Evolutionary conservation across 148 eudicot species (phyloP).

Genomic region (Silene latifolia): DNA sequence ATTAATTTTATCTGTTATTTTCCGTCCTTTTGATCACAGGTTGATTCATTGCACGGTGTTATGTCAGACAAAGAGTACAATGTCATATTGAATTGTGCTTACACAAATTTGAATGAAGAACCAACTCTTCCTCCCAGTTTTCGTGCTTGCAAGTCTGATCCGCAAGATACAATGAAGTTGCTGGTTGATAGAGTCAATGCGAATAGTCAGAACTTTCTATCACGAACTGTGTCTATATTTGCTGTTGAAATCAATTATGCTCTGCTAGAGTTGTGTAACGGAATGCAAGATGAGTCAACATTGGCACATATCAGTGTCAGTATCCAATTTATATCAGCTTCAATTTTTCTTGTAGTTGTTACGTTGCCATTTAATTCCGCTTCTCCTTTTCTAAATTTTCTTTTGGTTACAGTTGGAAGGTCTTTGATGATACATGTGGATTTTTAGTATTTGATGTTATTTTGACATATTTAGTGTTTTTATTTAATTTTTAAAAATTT

Average conservation of each 20-base stretch:
- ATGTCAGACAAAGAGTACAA: constrained; percentile 89
- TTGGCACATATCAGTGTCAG: constrained; percentile 84
- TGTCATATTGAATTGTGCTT: constrained; percentile 73
- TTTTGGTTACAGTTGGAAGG: constrained; percentile 63
- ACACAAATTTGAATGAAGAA: constrained; percentile 65
- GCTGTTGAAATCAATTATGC: constrained; percentile 78
- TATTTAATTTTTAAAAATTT: too few species aligned
- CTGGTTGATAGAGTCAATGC: constrained; percentile 82
- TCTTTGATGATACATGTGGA: too few species aligned
- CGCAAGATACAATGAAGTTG: constrained; percentile 65
- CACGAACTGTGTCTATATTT: constrained; percentile 71
- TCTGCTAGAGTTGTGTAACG: constrained; percentile 72
- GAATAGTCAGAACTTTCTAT: constrained; percentile 70
- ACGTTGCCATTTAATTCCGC: constrained; percentile 5
- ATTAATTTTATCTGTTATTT: not conserved
- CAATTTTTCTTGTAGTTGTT: not conserved
- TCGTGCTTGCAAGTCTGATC: constrained; percentile 59
- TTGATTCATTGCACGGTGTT: constrained; percentile 74
- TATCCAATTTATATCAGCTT: constrained; percentile 15
- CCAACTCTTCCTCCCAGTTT: constrained; percentile 89
- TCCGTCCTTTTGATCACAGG: constrained; percentile 38
- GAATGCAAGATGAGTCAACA: constrained; percentile 70
- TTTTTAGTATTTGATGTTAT: too few species aligned
- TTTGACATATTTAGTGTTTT: too few species aligned
- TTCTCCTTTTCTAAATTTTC: constrained; percentile 2